Base-by-base conservation (phyloP, 2,329 filamentous ascomycete genomes). In the Tolypocladium endophyticum region DNA sequence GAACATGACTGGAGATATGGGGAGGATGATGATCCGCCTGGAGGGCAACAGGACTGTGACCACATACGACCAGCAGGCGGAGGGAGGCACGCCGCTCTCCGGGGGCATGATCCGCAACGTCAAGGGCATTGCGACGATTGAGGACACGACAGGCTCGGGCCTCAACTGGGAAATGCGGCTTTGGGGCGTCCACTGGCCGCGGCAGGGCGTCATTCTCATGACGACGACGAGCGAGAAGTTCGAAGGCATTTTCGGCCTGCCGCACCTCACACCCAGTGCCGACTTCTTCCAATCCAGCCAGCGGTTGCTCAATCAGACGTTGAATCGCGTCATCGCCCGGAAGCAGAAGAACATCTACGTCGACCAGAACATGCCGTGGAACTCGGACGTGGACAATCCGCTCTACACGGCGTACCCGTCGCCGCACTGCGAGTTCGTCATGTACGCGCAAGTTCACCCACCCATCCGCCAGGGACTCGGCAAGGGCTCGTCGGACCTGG, bases 221-320 rank as follows among this genome's bases (percentile, higher is more conserved):
- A 90, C 88, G 1, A 97, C 93, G 0, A 93, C 92, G 55, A 97
- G 92, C 72, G 89, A 96, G 69, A 97, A 96, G 76, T 94, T 94
- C 68, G 85, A 88, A n/a, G 92, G 94, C 52, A 87, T 97, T 59
- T 96, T 96, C 71, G 89, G 87, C 2, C 77, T 97, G 55, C 92
- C 94, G 33, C 92, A 97, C 72, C 81, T 99, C 57, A 80, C 89
- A 0, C 81, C 90, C 0, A 73, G 77, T 25, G 70, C 76, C 4
- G 77, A 83, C 56, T 85, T 81, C 68, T 85, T 84, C 70, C 71
- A 75, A 68, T 79, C 82, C 62, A 79, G 85, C 75, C 72, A 87
- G 68, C 76, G 77, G 57, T 76, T 96, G 20, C 78, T 97, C 41
- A 89, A 93, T 67, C 79, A 82, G 64, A 92, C 89, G 0, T 77